Base-by-base conservation (phyloP, 768 basidiomycete species). In the Mycena belliarum region DNA sequence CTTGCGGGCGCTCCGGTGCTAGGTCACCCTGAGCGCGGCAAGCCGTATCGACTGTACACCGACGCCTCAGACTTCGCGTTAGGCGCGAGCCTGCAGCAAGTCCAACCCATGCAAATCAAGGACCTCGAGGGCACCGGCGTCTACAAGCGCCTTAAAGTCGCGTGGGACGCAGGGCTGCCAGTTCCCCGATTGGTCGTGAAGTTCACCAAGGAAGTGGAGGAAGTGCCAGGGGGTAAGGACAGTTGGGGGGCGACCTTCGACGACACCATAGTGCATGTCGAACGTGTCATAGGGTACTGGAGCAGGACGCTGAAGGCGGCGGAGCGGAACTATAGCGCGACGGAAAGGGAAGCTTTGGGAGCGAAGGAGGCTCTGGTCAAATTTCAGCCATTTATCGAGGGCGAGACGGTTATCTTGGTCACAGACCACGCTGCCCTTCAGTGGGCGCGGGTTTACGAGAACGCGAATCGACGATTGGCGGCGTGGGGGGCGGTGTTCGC, bases 401-500 rank as follows among this genome's bases (percentile, higher is more conserved):
- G 44, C 9, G 44, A 48, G 8, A 15, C 15, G 15, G 45, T 47
- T 6, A 47, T 47, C 18, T n/a, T 47, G 3, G 29, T 47, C 8
- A 47, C 29, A 9, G 59, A 63, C 37, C 62, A 63, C 45, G 49
- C 53, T 10, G 59, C 62, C 4, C 20, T 63, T 16, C 49, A 52
- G n/a, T 63, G 62, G 62, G 49, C 44, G 1, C 54, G 32, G 23
- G 45, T 52, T 2, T 63, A 49, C 42, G 40, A 63, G 35, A 63
- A 63, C 23, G 28, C 49, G 21, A 63, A 63, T 35, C 38, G 53
- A 12, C 24, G 69, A 10, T 47, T 73, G 8, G 48, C 57, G 9
- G 52, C 65, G 1, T 73, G 63, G 70, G 66, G 68, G 48, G 45
- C 65, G 11, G 59, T 70, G 21, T 68, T 68, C 42, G 49, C 59